phyloP scores from a whole-genome alignment of 2,329 filamentous ascomycete genomes.

The Pyrenochaeta sp. region DNA sequence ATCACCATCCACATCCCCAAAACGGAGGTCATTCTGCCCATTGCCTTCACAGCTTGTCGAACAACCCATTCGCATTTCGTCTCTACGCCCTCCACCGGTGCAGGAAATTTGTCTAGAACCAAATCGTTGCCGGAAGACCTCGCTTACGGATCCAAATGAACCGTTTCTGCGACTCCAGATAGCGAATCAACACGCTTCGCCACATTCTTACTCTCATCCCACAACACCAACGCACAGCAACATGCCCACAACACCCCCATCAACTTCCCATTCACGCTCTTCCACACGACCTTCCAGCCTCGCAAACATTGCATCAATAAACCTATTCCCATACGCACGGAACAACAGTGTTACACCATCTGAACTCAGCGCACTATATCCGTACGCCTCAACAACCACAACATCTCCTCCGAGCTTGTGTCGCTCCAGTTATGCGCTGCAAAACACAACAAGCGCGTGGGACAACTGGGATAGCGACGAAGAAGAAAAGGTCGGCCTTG shows the following conservation, averaged over 20 bases:
- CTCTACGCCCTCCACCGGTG: constrained; percentile 32
- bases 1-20: constrained; percentile 25
- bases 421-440: constrained; percentile 33
- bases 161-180: constrained; percentile 40
- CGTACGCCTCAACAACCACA: constrained; percentile 24
- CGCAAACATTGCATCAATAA: constrained; percentile 34
- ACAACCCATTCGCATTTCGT: constrained; percentile 43
- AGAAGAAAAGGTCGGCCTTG: constrained; percentile 39
- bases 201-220: constrained; percentile 18
- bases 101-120: constrained; percentile 16
- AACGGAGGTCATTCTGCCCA: constrained; percentile 24
- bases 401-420: constrained; percentile 26
- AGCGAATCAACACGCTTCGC: constrained; percentile 19
- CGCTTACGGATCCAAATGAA: constrained; percentile 42
- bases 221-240: constrained; percentile 22
- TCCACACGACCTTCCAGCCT: constrained; percentile 34
- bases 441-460: constrained; percentile 46
- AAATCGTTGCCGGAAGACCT: constrained; percentile 32
- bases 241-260: constrained; percentile 33
- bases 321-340: constrained; percentile 22
- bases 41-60: constrained; percentile 32
- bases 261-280: constrained; percentile 27
- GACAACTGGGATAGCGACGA: constrained; percentile 49
- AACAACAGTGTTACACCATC: constrained; percentile 39
- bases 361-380: constrained; percentile 35